Base-by-base conservation (phyloP, 176 grass and related monocot genomes). In the Avena sativa region DNA sequence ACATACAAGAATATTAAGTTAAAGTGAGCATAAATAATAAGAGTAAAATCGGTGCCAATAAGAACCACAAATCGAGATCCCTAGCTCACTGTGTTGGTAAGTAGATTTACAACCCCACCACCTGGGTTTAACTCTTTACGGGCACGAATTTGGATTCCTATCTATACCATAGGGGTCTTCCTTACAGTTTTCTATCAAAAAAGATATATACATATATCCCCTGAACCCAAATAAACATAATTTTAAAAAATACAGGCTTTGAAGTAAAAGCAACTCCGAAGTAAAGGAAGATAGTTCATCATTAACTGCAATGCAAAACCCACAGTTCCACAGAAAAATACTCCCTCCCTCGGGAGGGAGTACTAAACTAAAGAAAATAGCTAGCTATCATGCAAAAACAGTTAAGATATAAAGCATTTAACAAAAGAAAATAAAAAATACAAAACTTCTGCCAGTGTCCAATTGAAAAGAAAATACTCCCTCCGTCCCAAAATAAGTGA, bases 1-100 rank as follows among this genome's bases (percentile, higher is more conserved):
- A 68, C 60, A 62, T 58, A 89, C 70, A 88, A 87, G 80, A 44
- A 86, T 7, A 83, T 1, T 51, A 82, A 49, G 15, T 78, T 91
- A 50, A 74, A 46, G 36, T 79, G 44, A 30, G 23, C 8, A 50
- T 59, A 56, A 12, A 12, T 81, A 44, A 79, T 40, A 75, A n/a
- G 58, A 57, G 23, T 48, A 75, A 74, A 79, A 49, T 60, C 1
- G 2, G 12, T 12, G 5, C 62, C 8, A 23, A 71, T 75, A 30
- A 49, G 32, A 52, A 76, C 15, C 65, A 84, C 10, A 52, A 82
- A 78, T 84, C 20, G 4, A 87, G 43, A 83, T 56, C 50, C 66
- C 63, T 66, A 32, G 26, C 63, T 32, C 63, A 66, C 63, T 32
- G 32, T 26, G 26, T 66, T 32, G 26, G 63, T 21, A 28, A 32